Percentiles rank a stretch among this genome's conserved stretches.
Conservation (phyloP, 495 filamentous ascomycete genomes). For the Penicilliopsis zonata region DNA sequence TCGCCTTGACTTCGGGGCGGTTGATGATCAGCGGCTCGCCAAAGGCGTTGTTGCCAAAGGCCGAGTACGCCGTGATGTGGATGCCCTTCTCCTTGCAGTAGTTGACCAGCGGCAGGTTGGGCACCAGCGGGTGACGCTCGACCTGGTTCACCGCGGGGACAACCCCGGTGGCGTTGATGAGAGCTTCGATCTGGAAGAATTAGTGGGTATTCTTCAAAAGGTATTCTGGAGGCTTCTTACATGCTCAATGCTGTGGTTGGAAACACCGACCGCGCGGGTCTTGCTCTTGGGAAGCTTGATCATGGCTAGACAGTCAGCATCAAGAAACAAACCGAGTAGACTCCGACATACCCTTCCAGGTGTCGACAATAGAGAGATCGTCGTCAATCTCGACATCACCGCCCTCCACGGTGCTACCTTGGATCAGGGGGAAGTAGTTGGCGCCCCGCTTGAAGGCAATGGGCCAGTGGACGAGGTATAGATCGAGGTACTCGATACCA, state of each 20-base stretch:
- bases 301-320: slow-evolving; percentile 31
- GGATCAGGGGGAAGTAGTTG: slow-evolving; percentile 31
- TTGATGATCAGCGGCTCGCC: slow-evolving; percentile 32
- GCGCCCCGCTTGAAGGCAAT: slow-evolving; percentile 32
- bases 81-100: slow-evolving; percentile 35
- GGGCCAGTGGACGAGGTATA: slow-evolving; percentile 43
- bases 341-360: slow-evolving; percentile 29
- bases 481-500: slow-evolving; percentile 37
- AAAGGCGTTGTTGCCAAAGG: slow-evolving; percentile 37
- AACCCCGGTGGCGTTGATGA: slow-evolving; percentile 37
- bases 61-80: slow-evolving; percentile 38
- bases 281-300: slow-evolving; percentile 40
- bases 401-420: slow-evolving; percentile 20
- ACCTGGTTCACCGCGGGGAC: slow-evolving; percentile 39
- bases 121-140: slow-evolving; percentile 38
- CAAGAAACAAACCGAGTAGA: neutral
- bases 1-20: slow-evolving; percentile 29
- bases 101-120: slow-evolving; percentile 28
- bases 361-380: slow-evolving; percentile 36
- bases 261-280: slow-evolving; percentile 37
- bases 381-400: slow-evolving; percentile 33
- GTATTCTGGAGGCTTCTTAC: slow-evolving; percentile 11
- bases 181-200: slow-evolving; percentile 31
- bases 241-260: slow-evolving; percentile 35
- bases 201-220: neutral